Evolutionary conservation across 2,329 filamentous ascomycete genomes (phyloP), one percentile per base, ranked within the genome.

Genomic region (Hypocrella siamensis): DNA sequence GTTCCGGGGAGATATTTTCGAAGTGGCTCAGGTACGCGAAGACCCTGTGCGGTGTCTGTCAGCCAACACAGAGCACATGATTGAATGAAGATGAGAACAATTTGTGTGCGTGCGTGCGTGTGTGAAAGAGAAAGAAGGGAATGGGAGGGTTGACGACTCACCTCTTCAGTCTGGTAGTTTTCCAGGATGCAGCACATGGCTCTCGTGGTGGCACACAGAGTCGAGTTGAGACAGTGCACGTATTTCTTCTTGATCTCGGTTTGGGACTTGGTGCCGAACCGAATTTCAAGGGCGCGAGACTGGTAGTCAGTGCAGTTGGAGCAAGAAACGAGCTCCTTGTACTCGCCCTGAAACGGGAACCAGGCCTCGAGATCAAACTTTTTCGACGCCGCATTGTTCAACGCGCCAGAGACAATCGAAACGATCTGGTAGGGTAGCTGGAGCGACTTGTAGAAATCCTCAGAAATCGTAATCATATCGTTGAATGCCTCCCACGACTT

Each of bases 271-370:
- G 75, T 67, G 30, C 90, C 88, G 47, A 78, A 93, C 36, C 90
- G 74, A 45, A 98, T 93, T 56, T 96, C 88, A 10, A 98, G 69
- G 44, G 85, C 86, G 35, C 90, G 73, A 17, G 84, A 85, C 64
- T 98, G 90, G 64, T 96, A 96, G 54, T 96, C 88, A 28, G 84
- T 93, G 65, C 90, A 98, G 62, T 98, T 98, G 38, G 84, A 93
- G 69, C 86, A 93, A 15, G 83, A 93, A 31, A 96, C 90, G 18
- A 98, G 72, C 61, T 96, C 90, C 62, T 96, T 96, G 70, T 96
- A 98, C 58, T 96, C 90, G 46, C 80, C 80, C 56, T 96, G 86
- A 66, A 81, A 92, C 12, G 84, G 85, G 56, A 93, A 93, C 83
- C 85, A 93, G 3, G 90, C 88, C 55, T 98, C 90, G 16, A 98